Conservation (phyloP, 2,329 filamentous ascomycete genomes). For the Sphaerulina vaccinii region DNA sequence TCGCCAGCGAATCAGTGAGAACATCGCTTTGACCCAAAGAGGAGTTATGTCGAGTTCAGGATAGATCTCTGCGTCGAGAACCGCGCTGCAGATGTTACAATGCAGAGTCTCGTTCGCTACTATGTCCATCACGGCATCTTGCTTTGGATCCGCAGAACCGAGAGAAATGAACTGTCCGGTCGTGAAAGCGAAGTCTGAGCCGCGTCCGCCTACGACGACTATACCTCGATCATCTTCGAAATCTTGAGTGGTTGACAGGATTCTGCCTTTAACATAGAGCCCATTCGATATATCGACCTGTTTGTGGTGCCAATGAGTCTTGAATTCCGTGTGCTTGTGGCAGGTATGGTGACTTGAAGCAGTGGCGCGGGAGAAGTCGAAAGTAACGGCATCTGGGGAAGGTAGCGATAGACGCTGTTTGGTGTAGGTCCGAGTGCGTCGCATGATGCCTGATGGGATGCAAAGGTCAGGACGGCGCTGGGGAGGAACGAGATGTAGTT, state of each 20-base stretch:
- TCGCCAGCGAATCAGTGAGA: neutral
- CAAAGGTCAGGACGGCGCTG: neutral
- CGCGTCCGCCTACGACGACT: neutral
- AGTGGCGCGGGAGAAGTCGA: neutral
- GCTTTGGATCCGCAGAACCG: neutral
- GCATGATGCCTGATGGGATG: neutral
- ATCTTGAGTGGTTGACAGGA: neutral
- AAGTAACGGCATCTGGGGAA: neutral
- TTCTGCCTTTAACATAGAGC: neutral
- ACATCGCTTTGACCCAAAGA: neutral
- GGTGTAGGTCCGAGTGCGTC: neutral
- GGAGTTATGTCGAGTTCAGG: neutral
- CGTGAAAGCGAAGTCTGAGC: neutral
- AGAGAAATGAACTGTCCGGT: neutral
- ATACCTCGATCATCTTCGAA: neutral
- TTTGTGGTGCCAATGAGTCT: neutral
- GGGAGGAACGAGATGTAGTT: neutral
- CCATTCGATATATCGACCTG: neutral
- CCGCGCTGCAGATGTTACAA: neutral
- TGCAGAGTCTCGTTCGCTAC: neutral
- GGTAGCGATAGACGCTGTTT: neutral
- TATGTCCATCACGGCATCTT: neutral
- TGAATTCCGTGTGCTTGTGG: neutral
- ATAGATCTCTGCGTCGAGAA: neutral
- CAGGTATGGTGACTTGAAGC: neutral